Conservation (phyloP, 305 asterid species). For the Ajuga reptans region DNA sequence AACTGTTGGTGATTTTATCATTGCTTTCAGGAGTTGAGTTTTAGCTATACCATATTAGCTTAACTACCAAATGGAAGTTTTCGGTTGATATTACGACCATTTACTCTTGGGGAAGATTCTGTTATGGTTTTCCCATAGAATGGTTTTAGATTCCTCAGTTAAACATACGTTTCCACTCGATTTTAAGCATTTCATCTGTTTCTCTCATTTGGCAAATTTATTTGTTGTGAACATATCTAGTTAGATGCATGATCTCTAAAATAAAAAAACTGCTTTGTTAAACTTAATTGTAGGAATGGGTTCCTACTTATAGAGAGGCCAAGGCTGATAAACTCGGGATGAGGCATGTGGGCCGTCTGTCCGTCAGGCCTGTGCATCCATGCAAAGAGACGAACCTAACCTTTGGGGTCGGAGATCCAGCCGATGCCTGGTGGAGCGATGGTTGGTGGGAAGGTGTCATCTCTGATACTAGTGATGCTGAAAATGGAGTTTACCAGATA, state of each 20-base stretch:
- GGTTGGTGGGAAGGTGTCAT: slow-evolving; percentile 99
- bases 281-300: slow-evolving; percentile 57
- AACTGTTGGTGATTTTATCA: background rate
- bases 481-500: slow-evolving; percentile 44
- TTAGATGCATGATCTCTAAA: background rate
- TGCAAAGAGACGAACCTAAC: slow-evolving; percentile 24
- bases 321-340: slow-evolving; percentile 72
- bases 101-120: background rate
- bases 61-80: background rate
- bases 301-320: slow-evolving; percentile 62
- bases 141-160: background rate
- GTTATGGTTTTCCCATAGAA: background rate
- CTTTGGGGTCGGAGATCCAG: slow-evolving; percentile 65
- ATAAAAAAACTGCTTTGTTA: background rate
- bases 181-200: background rate
- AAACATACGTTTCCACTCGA: background rate
- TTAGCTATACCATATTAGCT: background rate
- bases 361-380: slow-evolving; percentile 58
- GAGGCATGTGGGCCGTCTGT: slow-evolving; percentile 58
- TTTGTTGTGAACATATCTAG: background rate
- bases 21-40: background rate
- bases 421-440: slow-evolving; percentile 96
- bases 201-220: background rate
- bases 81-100: background rate
- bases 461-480: slow-evolving; percentile 30